These are phyloP conservation scores for Anthostomella pinea DNA, from an alignment of 2,329 filamentous ascomycete species.

Conservation along the genomic window DNA sequence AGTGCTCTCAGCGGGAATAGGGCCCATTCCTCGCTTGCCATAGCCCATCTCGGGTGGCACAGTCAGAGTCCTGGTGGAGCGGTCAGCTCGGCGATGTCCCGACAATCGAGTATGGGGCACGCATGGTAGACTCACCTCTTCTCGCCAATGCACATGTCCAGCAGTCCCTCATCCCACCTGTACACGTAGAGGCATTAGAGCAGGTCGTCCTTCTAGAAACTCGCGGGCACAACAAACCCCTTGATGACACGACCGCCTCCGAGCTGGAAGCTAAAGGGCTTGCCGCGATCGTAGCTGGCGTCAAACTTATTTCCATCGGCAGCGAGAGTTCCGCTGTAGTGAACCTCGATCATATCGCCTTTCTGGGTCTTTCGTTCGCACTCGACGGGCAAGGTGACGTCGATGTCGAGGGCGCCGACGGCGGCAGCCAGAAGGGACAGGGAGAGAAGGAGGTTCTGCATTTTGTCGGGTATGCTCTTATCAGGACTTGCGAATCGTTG, in stretches of 20 bases:
- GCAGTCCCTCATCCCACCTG: conserved; percentile 84
- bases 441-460: conserved; percentile 48
- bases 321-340: conserved; percentile 82
- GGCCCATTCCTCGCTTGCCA: conserved; percentile 70
- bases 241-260: conserved; percentile 84
- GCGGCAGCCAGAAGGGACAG: conserved; percentile 51
- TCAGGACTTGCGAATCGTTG: background rate
- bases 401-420: conserved; percentile 61
- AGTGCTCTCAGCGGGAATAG: conserved; percentile 79
- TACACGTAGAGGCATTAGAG: background rate
- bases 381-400: conserved; percentile 69
- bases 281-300: conserved; percentile 73
- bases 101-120: no score
- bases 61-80: conserved; percentile 62
- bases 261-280: conserved; percentile 75
- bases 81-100: conserved; percentile 20
- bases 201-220: no score
- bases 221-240: conserved; percentile 55
- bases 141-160: conserved; percentile 96
- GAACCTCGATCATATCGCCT: conserved; percentile 79
- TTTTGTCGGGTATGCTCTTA: conserved; percentile 30
- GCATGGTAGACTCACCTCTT: conserved; percentile 53
- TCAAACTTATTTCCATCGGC: conserved; percentile 78
- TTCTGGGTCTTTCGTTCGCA: conserved; percentile 75
- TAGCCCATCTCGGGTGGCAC: conserved; percentile 88